Conservation (phyloP, 2,329 filamentous ascomycete species). For the Lecanicillium sp. region DNA sequence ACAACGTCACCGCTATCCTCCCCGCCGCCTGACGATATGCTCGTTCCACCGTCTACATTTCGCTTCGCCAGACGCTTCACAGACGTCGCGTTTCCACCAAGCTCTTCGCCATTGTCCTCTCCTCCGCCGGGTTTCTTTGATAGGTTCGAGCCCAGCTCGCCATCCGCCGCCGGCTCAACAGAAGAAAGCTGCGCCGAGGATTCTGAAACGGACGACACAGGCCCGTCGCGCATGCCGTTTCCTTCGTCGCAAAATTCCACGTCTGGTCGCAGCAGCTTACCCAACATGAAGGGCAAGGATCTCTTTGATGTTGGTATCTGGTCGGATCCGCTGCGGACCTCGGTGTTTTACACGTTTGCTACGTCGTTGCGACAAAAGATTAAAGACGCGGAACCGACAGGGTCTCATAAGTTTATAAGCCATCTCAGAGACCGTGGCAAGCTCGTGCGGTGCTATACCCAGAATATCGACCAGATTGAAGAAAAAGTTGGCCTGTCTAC, state of each 20-base stretch:
- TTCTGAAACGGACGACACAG: constrained; percentile 37
- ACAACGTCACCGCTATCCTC: constrained; percentile 29
- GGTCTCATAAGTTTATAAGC: constrained; percentile 60
- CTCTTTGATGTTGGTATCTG: constrained; percentile 65
- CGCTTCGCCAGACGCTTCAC: constrained; percentile 13
- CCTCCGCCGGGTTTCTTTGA: constrained; percentile 46
- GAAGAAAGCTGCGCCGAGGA: constrained; percentile 29
- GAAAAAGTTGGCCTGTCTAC: constrained; percentile 61
- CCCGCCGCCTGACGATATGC: constrained; percentile 24
- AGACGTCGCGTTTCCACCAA: constrained; percentile 17
- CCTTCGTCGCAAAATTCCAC: constrained; percentile 29
- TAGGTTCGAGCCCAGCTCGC: constrained; percentile 32
- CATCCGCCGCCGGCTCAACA: constrained; percentile 25
- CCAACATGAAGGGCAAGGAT: constrained; percentile 61
- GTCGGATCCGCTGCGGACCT: constrained; percentile 58
- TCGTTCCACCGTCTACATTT: constrained; percentile 17
- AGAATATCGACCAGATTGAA: constrained; percentile 69
- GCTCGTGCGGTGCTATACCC: constrained; percentile 63
- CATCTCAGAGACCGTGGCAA: constrained; percentile 59
- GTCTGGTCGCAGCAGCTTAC: constrained; percentile 30
- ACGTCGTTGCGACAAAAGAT: constrained; percentile 59
- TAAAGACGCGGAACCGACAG: constrained; percentile 52
- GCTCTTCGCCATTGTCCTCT: constrained; percentile 50
- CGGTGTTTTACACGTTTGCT: constrained; percentile 65
- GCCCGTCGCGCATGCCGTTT: constrained; percentile 29